Evolutionary conservation across 768 basidiomycete genomes (phyloP).

Genomic region (Rhizopogon roseolus): DNA sequence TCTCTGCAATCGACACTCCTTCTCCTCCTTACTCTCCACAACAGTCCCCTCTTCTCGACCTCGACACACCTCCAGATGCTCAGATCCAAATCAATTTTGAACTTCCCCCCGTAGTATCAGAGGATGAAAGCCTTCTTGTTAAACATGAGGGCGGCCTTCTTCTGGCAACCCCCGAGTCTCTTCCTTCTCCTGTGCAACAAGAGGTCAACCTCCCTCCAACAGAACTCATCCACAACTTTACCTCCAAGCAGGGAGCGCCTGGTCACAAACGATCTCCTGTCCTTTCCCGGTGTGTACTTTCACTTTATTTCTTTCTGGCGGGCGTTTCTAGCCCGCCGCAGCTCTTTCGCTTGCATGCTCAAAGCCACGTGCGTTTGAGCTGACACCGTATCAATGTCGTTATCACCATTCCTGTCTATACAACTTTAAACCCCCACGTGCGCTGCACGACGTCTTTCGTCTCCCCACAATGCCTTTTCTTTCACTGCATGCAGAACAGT

Average conservation of each 20-base stretch:
- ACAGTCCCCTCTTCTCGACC: conserved; percentile 2
- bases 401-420: conserved; percentile 4
- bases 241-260: background rate
- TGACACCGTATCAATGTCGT: background rate
- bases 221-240: conserved; percentile 3
- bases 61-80: conserved; percentile 8
- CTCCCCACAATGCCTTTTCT: background rate
- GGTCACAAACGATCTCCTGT: conserved; percentile 29
- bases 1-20: conserved; percentile 27
- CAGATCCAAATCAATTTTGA: conserved; percentile 6
- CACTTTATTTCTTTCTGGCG: background rate
- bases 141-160: conserved; percentile 24
- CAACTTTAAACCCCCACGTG: conserved; percentile 12
- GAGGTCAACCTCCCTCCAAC: conserved; percentile 10
- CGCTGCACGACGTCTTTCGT: background rate
- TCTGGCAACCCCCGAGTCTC: conserved; percentile 7
- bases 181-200: conserved; percentile 10
- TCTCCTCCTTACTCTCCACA: conserved; percentile 17
- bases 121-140: conserved; percentile 17
- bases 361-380: background rate
- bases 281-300: conserved; percentile 21
- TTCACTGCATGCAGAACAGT: background rate
- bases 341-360: background rate
- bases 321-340: background rate
- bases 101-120: conserved; percentile 10